These are phyloP conservation scores for Agaricus subrufescens DNA, from an alignment of 768 basidiomycete species.

Conservation along the genomic window DNA sequence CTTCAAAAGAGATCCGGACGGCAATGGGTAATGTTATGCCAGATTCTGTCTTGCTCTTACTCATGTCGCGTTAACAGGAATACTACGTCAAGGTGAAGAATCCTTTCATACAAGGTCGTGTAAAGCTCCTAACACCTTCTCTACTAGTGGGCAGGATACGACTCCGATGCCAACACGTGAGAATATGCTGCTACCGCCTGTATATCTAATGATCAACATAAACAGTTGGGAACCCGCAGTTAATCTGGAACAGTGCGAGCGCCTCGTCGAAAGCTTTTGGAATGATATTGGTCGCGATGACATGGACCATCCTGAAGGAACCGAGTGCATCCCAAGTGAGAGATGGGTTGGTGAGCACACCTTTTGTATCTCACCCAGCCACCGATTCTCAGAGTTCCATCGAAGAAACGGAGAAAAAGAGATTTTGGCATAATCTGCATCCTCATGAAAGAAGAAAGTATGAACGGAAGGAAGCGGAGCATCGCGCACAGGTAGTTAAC, in stretches of 20 bases:
- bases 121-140: neutral
- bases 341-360: slow-evolving; percentile 55
- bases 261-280: slow-evolving; percentile 65
- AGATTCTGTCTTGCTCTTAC: neutral
- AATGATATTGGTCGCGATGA: slow-evolving; percentile 53
- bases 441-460: slow-evolving; percentile 17
- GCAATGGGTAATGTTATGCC: slow-evolving; percentile 4
- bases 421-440: slow-evolving; percentile 24
- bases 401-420: slow-evolving; percentile 34
- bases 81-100: slow-evolving; percentile 60
- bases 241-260: slow-evolving; percentile 54
- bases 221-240: slow-evolving; percentile 65
- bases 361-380: neutral
- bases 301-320: slow-evolving; percentile 46
- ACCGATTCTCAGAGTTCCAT: neutral
- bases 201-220: neutral
- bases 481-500: slow-evolving; percentile 9
- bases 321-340: slow-evolving; percentile 34
- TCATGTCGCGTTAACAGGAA: slow-evolving; percentile 32
- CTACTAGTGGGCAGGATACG: slow-evolving; percentile 65
- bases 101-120: neutral
- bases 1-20: slow-evolving; percentile 15
- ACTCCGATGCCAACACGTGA: slow-evolving; percentile 52
- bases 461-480: slow-evolving; percentile 10
- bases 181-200: slow-evolving; percentile 6